phyloP scores from a whole-genome alignment of 225 moss, liverwort and hornwort species.

The Pseudisothecium myosuroides region DNA sequence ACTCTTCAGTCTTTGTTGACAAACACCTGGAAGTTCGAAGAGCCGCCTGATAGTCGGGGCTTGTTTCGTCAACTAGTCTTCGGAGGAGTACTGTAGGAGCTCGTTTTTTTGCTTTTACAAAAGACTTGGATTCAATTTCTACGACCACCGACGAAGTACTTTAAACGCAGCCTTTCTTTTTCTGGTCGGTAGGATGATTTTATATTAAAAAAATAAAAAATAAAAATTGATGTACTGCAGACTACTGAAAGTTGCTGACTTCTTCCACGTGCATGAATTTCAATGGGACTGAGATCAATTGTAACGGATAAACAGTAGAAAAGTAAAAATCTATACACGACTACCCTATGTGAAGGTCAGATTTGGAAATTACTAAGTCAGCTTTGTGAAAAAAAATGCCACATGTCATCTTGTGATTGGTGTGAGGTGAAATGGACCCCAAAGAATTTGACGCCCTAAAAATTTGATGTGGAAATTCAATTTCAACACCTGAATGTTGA shows the following conservation, averaged over 20 bases:
- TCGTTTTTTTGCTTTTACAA: neutral
- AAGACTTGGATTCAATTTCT: neutral
- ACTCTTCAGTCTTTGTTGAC: neutral
- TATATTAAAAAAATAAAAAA: neutral
- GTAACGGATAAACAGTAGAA: neutral
- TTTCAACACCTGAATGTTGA: too few relatives aligned
- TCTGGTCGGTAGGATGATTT: neutral
- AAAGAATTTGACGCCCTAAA: too few relatives aligned
- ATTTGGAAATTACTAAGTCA: too few relatives aligned
- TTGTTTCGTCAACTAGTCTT: neutral
- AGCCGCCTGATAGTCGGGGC: neutral
- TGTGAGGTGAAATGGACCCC: too few relatives aligned
- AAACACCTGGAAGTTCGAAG: too few relatives aligned
- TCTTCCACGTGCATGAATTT: neutral
- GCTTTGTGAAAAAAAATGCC: too few relatives aligned
- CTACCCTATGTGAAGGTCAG: too few relatives aligned
- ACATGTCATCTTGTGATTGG: too few relatives aligned
- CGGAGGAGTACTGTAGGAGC: too few relatives aligned
- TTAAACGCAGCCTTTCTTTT: neutral
- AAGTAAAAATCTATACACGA: too few relatives aligned
- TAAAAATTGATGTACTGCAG: neutral
- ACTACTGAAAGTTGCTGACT: too few relatives aligned
- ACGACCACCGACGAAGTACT: neutral
- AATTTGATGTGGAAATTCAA: too few relatives aligned
- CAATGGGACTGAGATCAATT: neutral